Evolutionary conservation across 177 flowering plant species (phyloP).

Genomic region (Vitis hybrid): DNA sequence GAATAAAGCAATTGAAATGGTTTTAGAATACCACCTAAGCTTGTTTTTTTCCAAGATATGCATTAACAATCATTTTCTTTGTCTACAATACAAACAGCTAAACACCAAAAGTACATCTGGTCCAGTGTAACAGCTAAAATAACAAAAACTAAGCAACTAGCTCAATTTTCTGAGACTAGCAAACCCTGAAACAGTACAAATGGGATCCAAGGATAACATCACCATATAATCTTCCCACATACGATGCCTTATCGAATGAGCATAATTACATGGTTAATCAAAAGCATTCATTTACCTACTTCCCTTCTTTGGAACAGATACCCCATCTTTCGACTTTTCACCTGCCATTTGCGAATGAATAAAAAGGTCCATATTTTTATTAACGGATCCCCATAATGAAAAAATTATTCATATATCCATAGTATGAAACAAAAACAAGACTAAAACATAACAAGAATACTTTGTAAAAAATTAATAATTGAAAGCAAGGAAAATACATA

Average conservation of each 20-base stretch:
- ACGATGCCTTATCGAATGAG: constrained; percentile 37
- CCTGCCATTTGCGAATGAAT: constrained; percentile 99
- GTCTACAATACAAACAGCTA: neutral
- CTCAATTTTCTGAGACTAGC: neutral
- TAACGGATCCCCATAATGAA: constrained; percentile 61
- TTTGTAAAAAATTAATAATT: neutral
- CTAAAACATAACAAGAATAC: neutral
- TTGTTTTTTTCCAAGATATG: neutral
- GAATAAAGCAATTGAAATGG: neutral
- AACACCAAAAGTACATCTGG: neutral
- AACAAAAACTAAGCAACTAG: neutral
- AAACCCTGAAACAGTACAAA: constrained; percentile 6
- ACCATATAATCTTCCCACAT: constrained; percentile 14
- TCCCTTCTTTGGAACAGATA: constrained; percentile 99
- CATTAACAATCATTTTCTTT: neutral
- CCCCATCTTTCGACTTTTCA: constrained; percentile 99
- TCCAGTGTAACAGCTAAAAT: neutral
- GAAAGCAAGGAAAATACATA: constrained; percentile 4
- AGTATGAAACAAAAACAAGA: constrained; percentile 19
- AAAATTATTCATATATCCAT: constrained; percentile 43
- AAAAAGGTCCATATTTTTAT: constrained; percentile 90
- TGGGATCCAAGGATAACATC: constrained; percentile 18
- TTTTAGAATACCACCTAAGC: neutral
- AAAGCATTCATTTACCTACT: constrained; percentile 97
- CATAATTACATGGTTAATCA: constrained; percentile 46